These are phyloP conservation scores for Brettanomyces bruxellensis DNA, from an alignment of 805 yeast species.

Conservation along the genomic window DNA sequence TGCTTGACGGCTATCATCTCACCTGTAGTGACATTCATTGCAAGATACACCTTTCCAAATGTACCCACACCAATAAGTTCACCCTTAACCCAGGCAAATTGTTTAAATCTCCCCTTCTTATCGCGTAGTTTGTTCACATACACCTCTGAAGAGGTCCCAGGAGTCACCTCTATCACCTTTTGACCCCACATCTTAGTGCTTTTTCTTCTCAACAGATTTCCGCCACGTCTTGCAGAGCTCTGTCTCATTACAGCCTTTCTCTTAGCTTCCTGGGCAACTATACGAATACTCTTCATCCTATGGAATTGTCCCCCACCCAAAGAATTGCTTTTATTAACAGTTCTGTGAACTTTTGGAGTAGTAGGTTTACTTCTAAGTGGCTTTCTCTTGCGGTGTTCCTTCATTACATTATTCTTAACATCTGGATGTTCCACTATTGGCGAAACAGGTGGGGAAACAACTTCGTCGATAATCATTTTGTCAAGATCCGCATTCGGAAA, in stretches of 20 bases:
- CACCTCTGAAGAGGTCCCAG: slow-evolving; percentile 53
- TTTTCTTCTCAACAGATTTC: slow-evolving; percentile 48
- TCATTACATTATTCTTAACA: slow-evolving; percentile 2
- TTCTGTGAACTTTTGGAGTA: background rate
- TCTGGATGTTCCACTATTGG: slow-evolving; percentile 20
- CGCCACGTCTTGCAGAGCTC: slow-evolving; percentile 8
- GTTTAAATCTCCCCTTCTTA: slow-evolving; percentile 61
- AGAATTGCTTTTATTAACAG: background rate
- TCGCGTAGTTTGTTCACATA: slow-evolving; percentile 58
- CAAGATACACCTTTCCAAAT: slow-evolving; percentile 88
- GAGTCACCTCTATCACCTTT: slow-evolving; percentile 80
- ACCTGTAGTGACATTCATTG: slow-evolving; percentile 90
- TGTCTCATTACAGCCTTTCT: slow-evolving; percentile 40
- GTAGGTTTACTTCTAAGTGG: background rate
- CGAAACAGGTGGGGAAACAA: slow-evolving; percentile 48
- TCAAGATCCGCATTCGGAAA: slow-evolving; percentile 92
- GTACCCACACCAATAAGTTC: slow-evolving; percentile 95
- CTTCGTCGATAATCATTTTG: slow-evolving; percentile 76
- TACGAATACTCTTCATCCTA: slow-evolving; percentile 85
- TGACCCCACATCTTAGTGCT: slow-evolving; percentile 99
- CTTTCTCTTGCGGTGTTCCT: background rate
- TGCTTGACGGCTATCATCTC: slow-evolving; percentile 99
- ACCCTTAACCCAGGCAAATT: slow-evolving; percentile 97
- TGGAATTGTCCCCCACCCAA: slow-evolving; percentile 31
- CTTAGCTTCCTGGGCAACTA: slow-evolving; percentile 87